These are phyloP conservation scores for Xylariaceae sp. DNA, from an alignment of 2,329 filamentous ascomycete genomes.

Conservation along the genomic window DNA sequence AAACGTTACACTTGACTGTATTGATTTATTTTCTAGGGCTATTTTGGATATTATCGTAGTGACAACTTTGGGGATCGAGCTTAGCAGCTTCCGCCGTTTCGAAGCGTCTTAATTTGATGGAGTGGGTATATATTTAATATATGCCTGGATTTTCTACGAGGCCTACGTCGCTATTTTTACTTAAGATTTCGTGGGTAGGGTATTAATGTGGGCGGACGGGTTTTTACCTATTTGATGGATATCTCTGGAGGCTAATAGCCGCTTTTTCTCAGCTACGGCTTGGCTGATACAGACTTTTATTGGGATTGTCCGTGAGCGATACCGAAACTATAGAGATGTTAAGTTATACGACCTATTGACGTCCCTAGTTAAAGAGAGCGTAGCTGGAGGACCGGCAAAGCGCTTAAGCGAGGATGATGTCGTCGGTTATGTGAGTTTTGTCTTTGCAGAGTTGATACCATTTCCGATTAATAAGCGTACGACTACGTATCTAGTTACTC, in stretches of 20 bases:
- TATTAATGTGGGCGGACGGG: background rate
- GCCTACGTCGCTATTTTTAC: background rate
- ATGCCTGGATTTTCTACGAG: background rate
- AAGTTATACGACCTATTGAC: constrained; percentile 22
- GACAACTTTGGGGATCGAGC: constrained; percentile 9
- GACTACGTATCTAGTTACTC: background rate
- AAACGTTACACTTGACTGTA: constrained; percentile 12
- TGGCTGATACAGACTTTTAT: constrained; percentile 6
- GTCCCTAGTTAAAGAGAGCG: constrained; percentile 26
- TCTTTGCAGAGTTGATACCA: too few relatives aligned
- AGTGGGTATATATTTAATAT: background rate
- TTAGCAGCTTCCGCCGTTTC: background rate
- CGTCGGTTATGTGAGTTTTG: background rate
- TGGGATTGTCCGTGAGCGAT: background rate
- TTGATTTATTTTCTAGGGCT: constrained; percentile 8
- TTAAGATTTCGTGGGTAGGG: background rate
- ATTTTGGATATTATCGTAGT: constrained; percentile 14
- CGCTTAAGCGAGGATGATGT: constrained; percentile 5
- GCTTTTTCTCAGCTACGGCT: background rate
- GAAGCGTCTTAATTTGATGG: background rate
- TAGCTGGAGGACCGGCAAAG: constrained; percentile 4
- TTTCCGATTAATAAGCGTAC: background rate
- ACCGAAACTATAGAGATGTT: background rate
- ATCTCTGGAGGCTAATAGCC: background rate
- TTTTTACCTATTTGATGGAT: constrained; percentile 3